Evolutionary conservation across 495 filamentous ascomycete genomes (phyloP).

Genomic region (Cercophora scortea): DNA sequence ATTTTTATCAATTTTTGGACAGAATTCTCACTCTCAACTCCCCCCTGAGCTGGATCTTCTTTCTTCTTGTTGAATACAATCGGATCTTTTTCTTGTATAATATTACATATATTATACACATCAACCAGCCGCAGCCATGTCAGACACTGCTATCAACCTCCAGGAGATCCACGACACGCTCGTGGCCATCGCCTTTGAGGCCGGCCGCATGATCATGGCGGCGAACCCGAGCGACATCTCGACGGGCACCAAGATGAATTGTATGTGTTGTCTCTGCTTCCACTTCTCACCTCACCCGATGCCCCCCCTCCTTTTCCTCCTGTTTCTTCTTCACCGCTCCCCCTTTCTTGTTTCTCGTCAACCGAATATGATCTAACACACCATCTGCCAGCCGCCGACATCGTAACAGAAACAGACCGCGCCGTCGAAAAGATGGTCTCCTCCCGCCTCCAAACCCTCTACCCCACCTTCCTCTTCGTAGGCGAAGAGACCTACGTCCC

Average conservation of each 20-base stretch:
- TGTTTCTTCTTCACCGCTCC: no score
- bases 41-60: no score
- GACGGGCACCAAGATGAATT: slow-evolving; percentile 77
- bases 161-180: slow-evolving; percentile 76
- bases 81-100: no score
- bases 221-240: slow-evolving; percentile 60
- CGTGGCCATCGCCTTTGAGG: slow-evolving; percentile 63
- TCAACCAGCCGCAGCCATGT: background rate
- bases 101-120: no score
- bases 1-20: no score
- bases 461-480: slow-evolving; percentile 66
- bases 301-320: no score
- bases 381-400: slow-evolving; percentile 57
- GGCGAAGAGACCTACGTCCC: slow-evolving; percentile 82
- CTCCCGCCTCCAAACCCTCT: slow-evolving; percentile 50
- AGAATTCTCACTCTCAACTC: no score
- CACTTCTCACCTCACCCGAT: no score
- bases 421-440: slow-evolving; percentile 74
- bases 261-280: slow-evolving; percentile 28
- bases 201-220: slow-evolving; percentile 72
- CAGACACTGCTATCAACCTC: slow-evolving; percentile 25
- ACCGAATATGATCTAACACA: slow-evolving; percentile 1
- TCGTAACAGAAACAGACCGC: slow-evolving; percentile 81
- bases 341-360: no score
- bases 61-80: no score